Evolutionary conservation across 2,329 filamentous ascomycete genomes (phyloP).

Genomic region (Aspergillus niger): DNA sequence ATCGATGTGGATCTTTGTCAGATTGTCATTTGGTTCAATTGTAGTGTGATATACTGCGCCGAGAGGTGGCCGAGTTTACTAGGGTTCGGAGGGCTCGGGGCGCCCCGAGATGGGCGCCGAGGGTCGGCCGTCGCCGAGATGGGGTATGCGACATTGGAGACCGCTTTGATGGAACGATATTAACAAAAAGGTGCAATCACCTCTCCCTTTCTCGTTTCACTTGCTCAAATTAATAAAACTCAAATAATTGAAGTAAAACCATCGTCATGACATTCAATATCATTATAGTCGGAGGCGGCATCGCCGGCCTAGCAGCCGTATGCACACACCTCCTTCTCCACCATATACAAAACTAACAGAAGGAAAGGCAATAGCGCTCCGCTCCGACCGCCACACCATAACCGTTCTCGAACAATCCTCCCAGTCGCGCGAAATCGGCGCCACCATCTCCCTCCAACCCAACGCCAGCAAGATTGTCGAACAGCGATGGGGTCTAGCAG

Average conservation of each 20-base stretch:
- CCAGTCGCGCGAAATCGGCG: conserved; percentile 47
- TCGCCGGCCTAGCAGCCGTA: conserved; percentile 36
- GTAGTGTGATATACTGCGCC: neutral
- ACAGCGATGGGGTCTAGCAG: conserved; percentile 2
- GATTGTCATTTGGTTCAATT: neutral
- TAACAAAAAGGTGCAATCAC: no score
- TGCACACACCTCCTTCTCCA: neutral
- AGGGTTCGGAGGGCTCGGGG: neutral
- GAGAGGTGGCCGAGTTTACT: neutral
- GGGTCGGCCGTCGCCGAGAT: neutral
- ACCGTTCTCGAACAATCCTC: conserved; percentile 28
- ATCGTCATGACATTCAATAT: conserved; percentile 40
- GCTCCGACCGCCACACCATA: conserved; percentile 24
- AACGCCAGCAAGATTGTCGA: conserved; percentile 30
- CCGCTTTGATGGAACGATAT: neutral
- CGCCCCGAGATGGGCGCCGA: neutral
- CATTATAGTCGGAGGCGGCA: conserved; percentile 53
- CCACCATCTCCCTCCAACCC: conserved; percentile 50
- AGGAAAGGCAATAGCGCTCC: conserved; percentile 29
- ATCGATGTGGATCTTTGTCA: no score
- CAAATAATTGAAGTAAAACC: accelerated
- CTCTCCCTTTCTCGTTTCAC: no score
- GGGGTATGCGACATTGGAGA: no score
- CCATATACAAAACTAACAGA: neutral
- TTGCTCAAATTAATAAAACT: no score